Conservation (phyloP, 139 green algal genomes). For the Closterium sp. region DNA sequence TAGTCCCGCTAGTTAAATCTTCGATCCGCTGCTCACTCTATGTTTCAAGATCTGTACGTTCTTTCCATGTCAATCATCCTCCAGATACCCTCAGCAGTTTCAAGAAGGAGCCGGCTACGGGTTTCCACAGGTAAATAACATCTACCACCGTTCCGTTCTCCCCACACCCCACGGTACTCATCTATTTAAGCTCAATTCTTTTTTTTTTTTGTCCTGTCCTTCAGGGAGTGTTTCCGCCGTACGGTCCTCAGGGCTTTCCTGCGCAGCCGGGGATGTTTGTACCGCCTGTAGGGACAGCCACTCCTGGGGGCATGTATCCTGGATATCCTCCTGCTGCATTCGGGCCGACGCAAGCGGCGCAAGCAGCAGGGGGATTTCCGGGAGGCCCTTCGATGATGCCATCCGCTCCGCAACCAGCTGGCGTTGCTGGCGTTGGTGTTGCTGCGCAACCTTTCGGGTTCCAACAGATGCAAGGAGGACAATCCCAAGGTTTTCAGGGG, state of each 20-base stretch:
- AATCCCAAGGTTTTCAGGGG: neutral
- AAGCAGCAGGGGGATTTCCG: neutral
- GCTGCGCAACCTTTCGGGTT: neutral
- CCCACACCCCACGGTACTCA: neutral
- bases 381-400: neutral
- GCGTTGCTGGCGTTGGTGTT: neutral
- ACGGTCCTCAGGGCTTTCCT: neutral
- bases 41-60: no score
- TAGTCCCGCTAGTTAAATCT: no score
- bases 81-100: slow-evolving; percentile 1
- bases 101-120: neutral
- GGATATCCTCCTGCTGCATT: neutral
- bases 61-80: neutral
- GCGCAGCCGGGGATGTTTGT: neutral
- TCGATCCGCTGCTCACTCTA: no score
- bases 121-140: neutral
- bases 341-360: neutral
- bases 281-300: neutral
- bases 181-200: neutral
- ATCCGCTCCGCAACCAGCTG: neutral
- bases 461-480: neutral
- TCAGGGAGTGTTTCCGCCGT: neutral
- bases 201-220: neutral
- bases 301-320: neutral
- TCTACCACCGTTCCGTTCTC: neutral